Percentiles rank a stretch among this genome's conserved stretches.
These are phyloP conservation scores for Solanum lycopersicoides DNA, from an alignment of 257 asterid genomes.

Conservation along the genomic window DNA sequence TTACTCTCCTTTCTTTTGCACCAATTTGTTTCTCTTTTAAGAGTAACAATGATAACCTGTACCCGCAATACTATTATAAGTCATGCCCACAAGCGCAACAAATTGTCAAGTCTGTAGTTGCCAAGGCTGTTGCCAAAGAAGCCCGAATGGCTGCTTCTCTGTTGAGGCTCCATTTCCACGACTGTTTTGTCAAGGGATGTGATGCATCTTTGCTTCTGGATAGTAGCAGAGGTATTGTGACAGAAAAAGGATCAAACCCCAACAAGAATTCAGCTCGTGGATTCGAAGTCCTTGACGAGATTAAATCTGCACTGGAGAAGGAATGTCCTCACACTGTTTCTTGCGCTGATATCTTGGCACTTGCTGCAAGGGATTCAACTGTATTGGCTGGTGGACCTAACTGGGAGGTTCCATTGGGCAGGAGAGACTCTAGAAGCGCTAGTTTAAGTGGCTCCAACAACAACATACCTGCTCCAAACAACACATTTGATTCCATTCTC, in stretches of 20 bases:
- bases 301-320: constrained; percentile 68
- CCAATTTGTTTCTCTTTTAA: constrained; percentile 39
- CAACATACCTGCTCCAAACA: constrained; percentile 89
- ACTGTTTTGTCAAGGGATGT: constrained; percentile 94
- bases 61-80: constrained; percentile 71
- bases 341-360: constrained; percentile 77
- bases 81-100: constrained; percentile 64
- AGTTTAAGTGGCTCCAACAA: constrained; percentile 84
- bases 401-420: constrained; percentile 87
- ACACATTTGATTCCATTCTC: constrained; percentile 77
- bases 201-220: constrained; percentile 89
- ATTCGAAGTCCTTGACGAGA: constrained; percentile 73
- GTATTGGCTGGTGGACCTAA: constrained; percentile 69
- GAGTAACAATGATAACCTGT: constrained; percentile 47
- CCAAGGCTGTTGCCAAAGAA: constrained; percentile 68
- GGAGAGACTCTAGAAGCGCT: constrained; percentile 77
- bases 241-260: constrained; percentile 65
- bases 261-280: constrained; percentile 84
- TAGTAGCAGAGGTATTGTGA: constrained; percentile 29
- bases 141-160: constrained; percentile 96
- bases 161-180: constrained; percentile 84
- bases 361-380: constrained; percentile 83
- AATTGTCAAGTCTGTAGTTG: constrained; percentile 55
- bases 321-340: constrained; percentile 84
- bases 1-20: constrained; percentile 37